These are phyloP conservation scores for Boletus pseudopeckii DNA, from an alignment of 768 basidiomycete genomes.

Conservation along the genomic window DNA sequence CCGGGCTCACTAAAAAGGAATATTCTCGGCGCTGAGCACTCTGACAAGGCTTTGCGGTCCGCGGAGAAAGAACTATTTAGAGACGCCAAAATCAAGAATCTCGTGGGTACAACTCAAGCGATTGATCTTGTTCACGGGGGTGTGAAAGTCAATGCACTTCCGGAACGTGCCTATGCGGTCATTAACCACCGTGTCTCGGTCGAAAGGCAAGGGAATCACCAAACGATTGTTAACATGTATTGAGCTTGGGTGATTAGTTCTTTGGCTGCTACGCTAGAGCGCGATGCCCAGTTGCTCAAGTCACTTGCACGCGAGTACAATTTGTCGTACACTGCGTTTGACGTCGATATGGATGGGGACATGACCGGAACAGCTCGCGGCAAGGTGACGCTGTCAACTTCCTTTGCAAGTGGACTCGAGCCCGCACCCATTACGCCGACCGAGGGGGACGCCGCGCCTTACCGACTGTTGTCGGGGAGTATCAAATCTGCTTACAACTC, in stretches of 20 bases:
- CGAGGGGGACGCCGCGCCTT: conserved; percentile 34
- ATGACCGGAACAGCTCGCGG: conserved; percentile 39
- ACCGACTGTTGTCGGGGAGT: conserved; percentile 54
- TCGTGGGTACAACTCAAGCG: conserved; percentile 73
- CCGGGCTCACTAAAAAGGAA: conserved; percentile 43
- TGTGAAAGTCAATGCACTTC: conserved; percentile 76
- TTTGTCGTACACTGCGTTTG: conserved; percentile 59
- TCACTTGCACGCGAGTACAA: conserved; percentile 51
- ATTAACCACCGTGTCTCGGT: conserved; percentile 72
- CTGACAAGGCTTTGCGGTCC: conserved; percentile 47
- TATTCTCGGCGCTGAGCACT: conserved; percentile 46
- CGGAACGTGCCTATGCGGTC: conserved; percentile 65
- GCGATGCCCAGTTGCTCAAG: conserved; percentile 41
- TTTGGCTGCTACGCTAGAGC: conserved; percentile 42
- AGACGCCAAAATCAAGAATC: conserved; percentile 39
- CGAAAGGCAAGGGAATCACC: conserved; percentile 40
- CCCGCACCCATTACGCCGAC: conserved; percentile 65
- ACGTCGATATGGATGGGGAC: conserved; percentile 33
- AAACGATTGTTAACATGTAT: no score
- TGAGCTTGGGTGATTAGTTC: conserved; percentile 20
- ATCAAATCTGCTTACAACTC: conserved; percentile 60
- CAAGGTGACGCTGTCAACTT: conserved; percentile 46
- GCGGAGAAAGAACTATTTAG: conserved; percentile 48
- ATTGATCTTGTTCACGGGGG: conserved; percentile 68
- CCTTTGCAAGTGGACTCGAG: conserved; percentile 48